A percentile compares a stretch with the other conserved stretches of the same genome.
Conservation (phyloP, 2,329 filamentous ascomycete genomes). For the Hypoxylon sp. region DNA sequence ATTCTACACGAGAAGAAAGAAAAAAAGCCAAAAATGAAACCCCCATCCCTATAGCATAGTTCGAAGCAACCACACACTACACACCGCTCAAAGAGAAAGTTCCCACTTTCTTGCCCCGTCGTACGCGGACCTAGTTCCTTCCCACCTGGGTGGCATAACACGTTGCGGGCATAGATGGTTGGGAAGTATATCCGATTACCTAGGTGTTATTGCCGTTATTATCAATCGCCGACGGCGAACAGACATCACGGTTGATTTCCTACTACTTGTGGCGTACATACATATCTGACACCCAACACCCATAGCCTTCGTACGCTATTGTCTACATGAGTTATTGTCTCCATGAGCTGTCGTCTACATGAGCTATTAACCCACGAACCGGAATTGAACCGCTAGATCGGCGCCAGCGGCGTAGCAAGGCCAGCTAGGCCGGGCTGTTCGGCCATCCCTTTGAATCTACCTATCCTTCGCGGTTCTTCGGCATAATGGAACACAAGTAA, state of each 20-base stretch:
- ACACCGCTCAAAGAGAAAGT: not conserved
- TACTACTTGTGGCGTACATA: not conserved
- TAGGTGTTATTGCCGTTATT: not conserved
- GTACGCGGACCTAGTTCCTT: constrained; percentile 16
- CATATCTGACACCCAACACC: no score
- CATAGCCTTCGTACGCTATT: not conserved
- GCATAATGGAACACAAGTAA: constrained; percentile 28
- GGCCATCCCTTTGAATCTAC: not conserved
- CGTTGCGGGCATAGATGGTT: constrained; percentile 23
- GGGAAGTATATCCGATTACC: constrained; percentile 12
- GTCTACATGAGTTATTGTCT: constrained; percentile 31
- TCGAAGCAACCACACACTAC: not conserved
- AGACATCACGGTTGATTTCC: not conserved
- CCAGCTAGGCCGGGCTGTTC: constrained; percentile 2
- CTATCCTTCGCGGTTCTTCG: constrained; percentile 12
- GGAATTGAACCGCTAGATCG: constrained; percentile 14
- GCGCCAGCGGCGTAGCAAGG: constrained; percentile 18
- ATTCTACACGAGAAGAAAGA: no score
- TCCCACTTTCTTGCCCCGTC: not conserved
- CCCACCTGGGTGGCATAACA: constrained; percentile 22
- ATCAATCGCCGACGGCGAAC: not conserved
- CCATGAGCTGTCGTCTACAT: constrained; percentile 12
- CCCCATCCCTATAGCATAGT: constrained; percentile 2
- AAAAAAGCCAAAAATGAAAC: not conserved
- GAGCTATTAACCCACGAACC: constrained; percentile 40